These are phyloP conservation scores for Quercus ilex DNA, from an alignment of 306 rosid species.

Conservation along the genomic window DNA sequence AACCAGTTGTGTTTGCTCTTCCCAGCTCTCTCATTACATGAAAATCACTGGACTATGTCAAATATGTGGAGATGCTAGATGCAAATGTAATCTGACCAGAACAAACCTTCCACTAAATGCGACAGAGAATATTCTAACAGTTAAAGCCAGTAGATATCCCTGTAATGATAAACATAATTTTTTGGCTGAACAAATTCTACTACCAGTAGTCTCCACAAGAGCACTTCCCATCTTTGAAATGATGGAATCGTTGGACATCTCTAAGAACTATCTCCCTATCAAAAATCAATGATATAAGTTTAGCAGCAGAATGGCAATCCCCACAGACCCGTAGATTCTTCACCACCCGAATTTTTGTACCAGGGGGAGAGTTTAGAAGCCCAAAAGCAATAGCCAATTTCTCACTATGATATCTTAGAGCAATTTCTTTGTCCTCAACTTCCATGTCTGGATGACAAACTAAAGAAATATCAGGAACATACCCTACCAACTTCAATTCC, in stretches of 20 bases:
- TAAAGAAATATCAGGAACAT: conserved; percentile 68
- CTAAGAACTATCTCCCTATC: conserved; percentile 67
- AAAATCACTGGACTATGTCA: background rate
- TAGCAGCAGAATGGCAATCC: conserved; percentile 81
- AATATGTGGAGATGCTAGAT: background rate
- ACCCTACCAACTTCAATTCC: conserved; percentile 70
- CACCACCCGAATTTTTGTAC: conserved; percentile 69
- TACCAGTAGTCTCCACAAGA: conserved; percentile 93
- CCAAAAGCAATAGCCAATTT: conserved; percentile 79
- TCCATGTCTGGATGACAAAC: conserved; percentile 65
- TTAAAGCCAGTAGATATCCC: background rate
- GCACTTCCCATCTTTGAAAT: conserved; percentile 72
- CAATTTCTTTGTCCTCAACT: conserved; percentile 58
- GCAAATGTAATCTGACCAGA: background rate
- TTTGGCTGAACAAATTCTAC: conserved; percentile 19
- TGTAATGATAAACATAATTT: background rate
- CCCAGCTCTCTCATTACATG: background rate
- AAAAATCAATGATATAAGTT: conserved; percentile 61
- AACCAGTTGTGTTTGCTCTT: background rate
- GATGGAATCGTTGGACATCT: conserved; percentile 84
- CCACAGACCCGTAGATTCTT: conserved; percentile 81
- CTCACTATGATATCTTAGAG: conserved; percentile 82
- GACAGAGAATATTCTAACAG: background rate
- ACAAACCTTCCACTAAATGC: background rate
- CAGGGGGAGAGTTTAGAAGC: conserved; percentile 62